Percentiles rank a stretch among this genome's conserved stretches.
phyloP scores from a whole-genome alignment of 371 early-diverging fungal species.

The Apophysomyces elegans region DNA sequence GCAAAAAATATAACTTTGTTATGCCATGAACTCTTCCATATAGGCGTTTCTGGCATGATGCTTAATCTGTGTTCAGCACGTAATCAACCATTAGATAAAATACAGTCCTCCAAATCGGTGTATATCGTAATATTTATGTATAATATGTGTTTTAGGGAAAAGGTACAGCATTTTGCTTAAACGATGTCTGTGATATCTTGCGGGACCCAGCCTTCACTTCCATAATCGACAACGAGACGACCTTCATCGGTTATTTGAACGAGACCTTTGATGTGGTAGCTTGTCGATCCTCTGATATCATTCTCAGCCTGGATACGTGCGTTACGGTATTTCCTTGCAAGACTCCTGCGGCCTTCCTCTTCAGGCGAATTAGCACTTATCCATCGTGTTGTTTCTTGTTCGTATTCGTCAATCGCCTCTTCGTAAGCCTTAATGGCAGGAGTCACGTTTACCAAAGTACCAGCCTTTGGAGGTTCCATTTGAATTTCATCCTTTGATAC shows the following conservation, averaged over 20 bases:
- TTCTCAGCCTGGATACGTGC: neutral
- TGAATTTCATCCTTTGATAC: slow-evolving; percentile 34
- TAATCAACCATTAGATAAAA: too few relatives aligned
- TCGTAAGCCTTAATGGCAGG: slow-evolving; percentile 27
- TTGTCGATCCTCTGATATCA: slow-evolving; percentile 3
- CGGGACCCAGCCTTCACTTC: slow-evolving; percentile 15
- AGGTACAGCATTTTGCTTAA: slow-evolving; percentile 2
- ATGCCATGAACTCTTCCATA: too few relatives aligned
- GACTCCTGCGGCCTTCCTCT: slow-evolving; percentile 19
- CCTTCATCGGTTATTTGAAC: slow-evolving; percentile 1
- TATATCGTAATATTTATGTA: too few relatives aligned
- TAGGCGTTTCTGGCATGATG: too few relatives aligned
- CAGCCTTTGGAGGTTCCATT: slow-evolving; percentile 30
- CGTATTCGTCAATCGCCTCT: slow-evolving; percentile 24
- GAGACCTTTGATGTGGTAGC: slow-evolving; percentile 1
- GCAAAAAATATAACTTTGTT: too few relatives aligned
- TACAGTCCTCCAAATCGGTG: too few relatives aligned
- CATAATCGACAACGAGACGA: slow-evolving; percentile 9
- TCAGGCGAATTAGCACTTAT: slow-evolving; percentile 16
- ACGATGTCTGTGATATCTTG: slow-evolving; percentile 24
- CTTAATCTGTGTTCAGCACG: too few relatives aligned
- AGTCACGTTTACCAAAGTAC: slow-evolving; percentile 20
- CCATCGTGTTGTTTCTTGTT: slow-evolving; percentile 32
- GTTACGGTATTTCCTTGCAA: slow-evolving; percentile 7
- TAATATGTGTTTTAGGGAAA: too few relatives aligned